These are phyloP conservation scores for Tetrapisispora iriomotensis DNA, from an alignment of 805 yeast species.

Conservation along the genomic window DNA sequence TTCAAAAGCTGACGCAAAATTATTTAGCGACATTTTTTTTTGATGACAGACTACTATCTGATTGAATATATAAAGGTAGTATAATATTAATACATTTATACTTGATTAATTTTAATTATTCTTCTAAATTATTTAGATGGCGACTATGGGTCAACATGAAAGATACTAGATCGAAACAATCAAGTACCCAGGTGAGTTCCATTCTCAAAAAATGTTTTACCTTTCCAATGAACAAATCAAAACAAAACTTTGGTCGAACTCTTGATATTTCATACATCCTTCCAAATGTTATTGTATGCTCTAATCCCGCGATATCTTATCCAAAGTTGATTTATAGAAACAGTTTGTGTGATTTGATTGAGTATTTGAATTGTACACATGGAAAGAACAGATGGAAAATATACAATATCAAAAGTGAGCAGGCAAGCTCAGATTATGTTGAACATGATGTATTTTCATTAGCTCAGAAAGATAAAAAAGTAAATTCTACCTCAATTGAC, in stretches of 20 bases:
- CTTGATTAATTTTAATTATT: too few species aligned
- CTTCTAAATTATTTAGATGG: too few species aligned
- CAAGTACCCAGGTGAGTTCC: slow-evolving; percentile 1
- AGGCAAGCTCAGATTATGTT: slow-evolving; percentile 31
- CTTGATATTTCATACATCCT: slow-evolving; percentile 64
- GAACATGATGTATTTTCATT: slow-evolving; percentile 15
- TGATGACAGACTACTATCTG: too few species aligned
- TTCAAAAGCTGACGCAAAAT: too few species aligned
- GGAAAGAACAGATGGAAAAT: slow-evolving; percentile 52
- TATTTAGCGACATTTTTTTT: too few species aligned
- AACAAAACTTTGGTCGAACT: slow-evolving; percentile 24
- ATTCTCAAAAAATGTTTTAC: slow-evolving; percentile 1
- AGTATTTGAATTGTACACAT: slow-evolving; percentile 38
- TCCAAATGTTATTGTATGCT: slow-evolving; percentile 56
- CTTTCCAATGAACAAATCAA: slow-evolving; percentile 17
- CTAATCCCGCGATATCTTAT: slow-evolving; percentile 53
- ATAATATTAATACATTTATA: too few species aligned
- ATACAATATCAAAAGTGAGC: slow-evolving; percentile 62
- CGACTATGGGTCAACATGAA: background rate
- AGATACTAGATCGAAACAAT: background rate
- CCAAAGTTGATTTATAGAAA: slow-evolving; percentile 42
- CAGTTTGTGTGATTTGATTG: slow-evolving; percentile 40
- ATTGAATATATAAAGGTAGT: too few species aligned
- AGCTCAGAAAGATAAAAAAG: slow-evolving; percentile 1
- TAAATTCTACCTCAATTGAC: slow-evolving; percentile 3